Base-by-base conservation (phyloP, 768 basidiomycete species). In the Boletus vinaceobasis region DNA sequence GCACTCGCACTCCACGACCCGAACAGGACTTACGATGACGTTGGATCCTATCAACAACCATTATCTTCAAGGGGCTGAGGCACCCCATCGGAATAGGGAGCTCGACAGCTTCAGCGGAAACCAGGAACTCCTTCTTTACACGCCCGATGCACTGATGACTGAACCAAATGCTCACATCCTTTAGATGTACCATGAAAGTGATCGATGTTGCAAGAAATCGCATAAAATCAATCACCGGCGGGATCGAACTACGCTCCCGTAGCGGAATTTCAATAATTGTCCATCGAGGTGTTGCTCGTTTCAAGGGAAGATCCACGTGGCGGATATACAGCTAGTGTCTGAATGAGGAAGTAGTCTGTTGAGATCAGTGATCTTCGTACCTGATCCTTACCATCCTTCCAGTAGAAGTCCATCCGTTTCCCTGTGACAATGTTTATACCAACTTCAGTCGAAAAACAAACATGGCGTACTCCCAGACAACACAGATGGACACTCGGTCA, bases 131-230 rank as follows among this genome's bases (percentile, higher is more conserved):
- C 72, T 93, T 94, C 36, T 74, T 77, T 40, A 94, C 66, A 32
- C 74, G 76, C 10, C 82, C 81, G 2, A 93, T 74, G 35, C 83
- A 74, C 61, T 84, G 80, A 58, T 85, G 83, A 63, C 97, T 85
- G 35, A 95, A 81, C 67, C 81, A 91, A 21, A 98, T 80, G 58
- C 80, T 84, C 48, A 97, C 83, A 66, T 85, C 77, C 14, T 75
- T 74, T 7, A 98, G 78, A 57, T 84, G 78, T 3, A 79, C 74
- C 87, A 96, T 97, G 73, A 98, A 98, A 0, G 93, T 93, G 47
- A 98, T 85, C 1, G 89, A 90, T 6, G 93, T 93, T 26, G 86
- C 79, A 21, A 98, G 78, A 69, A 98, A 97, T 19, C 89, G 83
- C n/a, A 88, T 83, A 57, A 98, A 85, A 58, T 96, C 91, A 53